Conservation (phyloP, 306 rosid genomes). For the Ammopiptanthus mongolicus region DNA sequence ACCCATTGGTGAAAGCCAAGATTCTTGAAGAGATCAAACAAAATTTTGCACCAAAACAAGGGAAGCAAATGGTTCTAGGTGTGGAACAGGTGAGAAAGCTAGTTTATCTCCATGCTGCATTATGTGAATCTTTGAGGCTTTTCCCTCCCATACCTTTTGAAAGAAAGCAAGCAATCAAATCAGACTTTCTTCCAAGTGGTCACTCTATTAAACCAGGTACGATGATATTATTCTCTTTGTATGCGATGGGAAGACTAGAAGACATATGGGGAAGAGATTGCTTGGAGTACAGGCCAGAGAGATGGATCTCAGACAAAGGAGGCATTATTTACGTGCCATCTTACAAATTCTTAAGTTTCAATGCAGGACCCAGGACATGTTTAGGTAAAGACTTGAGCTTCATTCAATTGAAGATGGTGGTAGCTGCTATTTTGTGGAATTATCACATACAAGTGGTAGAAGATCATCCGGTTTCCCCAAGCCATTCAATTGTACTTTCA, state of each 20-base stretch:
- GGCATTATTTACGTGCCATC: neutral
- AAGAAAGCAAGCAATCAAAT: neutral
- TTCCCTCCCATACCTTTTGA: neutral
- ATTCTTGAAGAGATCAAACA: neutral
- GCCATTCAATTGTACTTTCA: neutral
- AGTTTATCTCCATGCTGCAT: neutral
- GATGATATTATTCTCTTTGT: neutral
- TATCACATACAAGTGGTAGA: neutral
- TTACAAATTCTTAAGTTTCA: slow-evolving; percentile 18
- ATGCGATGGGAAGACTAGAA: neutral
- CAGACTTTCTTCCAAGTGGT: neutral
- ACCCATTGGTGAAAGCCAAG: neutral
- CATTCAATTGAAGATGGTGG: neutral
- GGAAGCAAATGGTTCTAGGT: neutral
- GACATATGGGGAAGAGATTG: neutral
- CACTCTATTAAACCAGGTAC: neutral
- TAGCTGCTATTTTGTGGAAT: neutral
- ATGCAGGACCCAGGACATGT: neutral
- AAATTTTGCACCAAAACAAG: neutral
- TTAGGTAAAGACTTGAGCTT: neutral
- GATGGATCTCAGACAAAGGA: neutral
- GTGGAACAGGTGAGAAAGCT: neutral
- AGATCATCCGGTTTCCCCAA: neutral
- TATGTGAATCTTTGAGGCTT: neutral
- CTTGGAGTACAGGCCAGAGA: neutral